Conservation (phyloP, 306 rosid genomes). For the Myrica gale region DNA sequence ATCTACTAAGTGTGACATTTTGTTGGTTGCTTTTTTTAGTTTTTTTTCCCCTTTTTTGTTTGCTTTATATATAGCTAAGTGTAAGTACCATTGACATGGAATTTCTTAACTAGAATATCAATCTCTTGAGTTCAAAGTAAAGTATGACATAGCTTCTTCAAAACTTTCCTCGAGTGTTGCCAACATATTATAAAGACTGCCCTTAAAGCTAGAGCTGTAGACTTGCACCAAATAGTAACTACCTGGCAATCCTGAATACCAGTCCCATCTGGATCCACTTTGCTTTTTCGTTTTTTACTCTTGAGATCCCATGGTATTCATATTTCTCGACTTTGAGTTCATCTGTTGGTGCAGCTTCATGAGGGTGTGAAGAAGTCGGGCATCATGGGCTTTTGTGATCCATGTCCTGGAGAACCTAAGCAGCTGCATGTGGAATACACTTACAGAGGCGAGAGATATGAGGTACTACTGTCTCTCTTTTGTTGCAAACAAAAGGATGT, state of each 20-base stretch:
- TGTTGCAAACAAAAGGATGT: neutral
- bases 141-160: no score
- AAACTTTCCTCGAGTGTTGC: no score
- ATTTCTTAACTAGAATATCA: neutral
- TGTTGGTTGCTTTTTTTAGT: neutral
- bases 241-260: neutral
- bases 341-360: conserved; percentile 71
- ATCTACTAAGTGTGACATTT: no score
- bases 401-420: conserved; percentile 80
- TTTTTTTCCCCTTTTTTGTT: no score
- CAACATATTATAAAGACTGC: no score
- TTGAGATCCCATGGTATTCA: neutral
- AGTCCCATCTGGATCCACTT: neutral
- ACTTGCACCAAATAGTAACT: neutral
- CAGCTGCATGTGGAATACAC: conserved; percentile 72
- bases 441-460: conserved; percentile 47
- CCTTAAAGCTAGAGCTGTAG: neutral
- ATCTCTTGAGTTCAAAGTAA: no score
- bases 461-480: conserved; percentile 47
- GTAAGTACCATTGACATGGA: neutral
- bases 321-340: neutral
- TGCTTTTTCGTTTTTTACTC: neutral
- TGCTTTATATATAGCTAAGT: neutral
- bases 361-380: conserved; percentile 92
- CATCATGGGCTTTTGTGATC: conserved; percentile 94